These are phyloP conservation scores for Thuja plicata DNA, from an alignment of 83 land plant genomes.

Conservation along the genomic window DNA sequence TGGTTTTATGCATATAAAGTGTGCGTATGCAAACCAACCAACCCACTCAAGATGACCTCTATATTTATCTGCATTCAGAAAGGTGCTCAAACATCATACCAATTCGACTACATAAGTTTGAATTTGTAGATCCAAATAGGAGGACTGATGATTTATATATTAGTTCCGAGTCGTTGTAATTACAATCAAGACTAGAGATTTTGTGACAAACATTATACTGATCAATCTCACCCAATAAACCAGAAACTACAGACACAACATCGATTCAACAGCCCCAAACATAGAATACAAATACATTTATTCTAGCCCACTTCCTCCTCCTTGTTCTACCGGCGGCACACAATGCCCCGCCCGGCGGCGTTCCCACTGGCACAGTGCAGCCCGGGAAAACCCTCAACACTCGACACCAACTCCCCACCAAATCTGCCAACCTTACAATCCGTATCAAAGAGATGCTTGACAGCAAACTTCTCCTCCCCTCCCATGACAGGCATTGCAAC, in stretches of 20 bases:
- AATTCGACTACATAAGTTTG: not conserved
- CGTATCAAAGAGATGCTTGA: constrained; percentile 40
- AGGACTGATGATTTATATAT: not conserved
- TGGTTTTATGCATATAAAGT: no score
- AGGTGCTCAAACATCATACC: no score
- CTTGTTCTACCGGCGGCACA: constrained; percentile 32
- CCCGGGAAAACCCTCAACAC: not conserved
- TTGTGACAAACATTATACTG: no score
- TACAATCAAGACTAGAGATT: not conserved
- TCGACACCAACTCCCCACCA: not conserved
- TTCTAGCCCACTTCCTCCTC: no score
- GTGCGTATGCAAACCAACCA: no score
- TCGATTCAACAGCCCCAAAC: not conserved
- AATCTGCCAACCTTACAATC: constrained; percentile 51
- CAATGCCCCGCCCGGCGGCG: constrained; percentile 31
- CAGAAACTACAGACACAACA: not conserved
- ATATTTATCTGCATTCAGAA: no score
- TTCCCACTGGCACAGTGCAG: constrained; percentile 16
- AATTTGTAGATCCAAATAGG: not conserved
- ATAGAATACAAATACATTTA: not conserved
- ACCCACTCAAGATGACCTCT: no score
- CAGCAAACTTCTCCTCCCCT: constrained; percentile 38
- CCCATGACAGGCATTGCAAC: constrained; percentile 72
- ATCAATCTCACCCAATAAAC: not conserved
- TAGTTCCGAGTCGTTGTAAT: no score